These are phyloP conservation scores for Pythium dissotocum DNA, from an alignment of 352 stramenopile genomes.

Conservation along the genomic window DNA sequence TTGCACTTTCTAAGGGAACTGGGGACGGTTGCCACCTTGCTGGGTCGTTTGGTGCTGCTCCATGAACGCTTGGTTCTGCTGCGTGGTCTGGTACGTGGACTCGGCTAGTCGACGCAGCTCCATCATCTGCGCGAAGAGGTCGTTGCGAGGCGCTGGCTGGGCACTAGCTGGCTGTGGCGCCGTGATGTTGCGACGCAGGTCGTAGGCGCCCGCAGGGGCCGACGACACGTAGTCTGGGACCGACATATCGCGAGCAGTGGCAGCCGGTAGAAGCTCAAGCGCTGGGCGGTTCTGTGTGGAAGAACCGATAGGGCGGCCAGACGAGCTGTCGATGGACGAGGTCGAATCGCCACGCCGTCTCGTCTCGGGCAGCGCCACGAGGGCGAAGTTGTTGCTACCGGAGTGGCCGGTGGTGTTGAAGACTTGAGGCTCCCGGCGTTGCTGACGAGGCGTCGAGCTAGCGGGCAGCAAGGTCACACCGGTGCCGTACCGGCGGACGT, in stretches of 20 bases:
- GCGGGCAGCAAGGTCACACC: slow-evolving; percentile 12
- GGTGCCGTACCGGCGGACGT: not conserved
- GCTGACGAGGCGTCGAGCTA: not conserved
- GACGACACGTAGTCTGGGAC: slow-evolving; percentile 6
- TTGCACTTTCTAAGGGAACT: not conserved
- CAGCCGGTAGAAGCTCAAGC: not conserved
- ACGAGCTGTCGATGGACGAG: not conserved
- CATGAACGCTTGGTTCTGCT: slow-evolving; percentile 40
- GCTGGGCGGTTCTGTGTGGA: not conserved
- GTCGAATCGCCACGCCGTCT: not conserved
- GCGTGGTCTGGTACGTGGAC: slow-evolving; percentile 37
- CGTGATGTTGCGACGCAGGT: slow-evolving; percentile 11
- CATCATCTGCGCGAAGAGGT: slow-evolving; percentile 34
- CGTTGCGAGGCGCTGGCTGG: not conserved
- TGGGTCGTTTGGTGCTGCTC: slow-evolving; percentile 20
- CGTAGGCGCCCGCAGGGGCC: slow-evolving; percentile 7
- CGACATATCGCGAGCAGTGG: not conserved
- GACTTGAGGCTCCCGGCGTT: not conserved
- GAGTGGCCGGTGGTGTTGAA: not conserved
- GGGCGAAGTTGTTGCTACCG: not conserved
- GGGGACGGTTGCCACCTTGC: not conserved
- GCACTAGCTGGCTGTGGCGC: not conserved
- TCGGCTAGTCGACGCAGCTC: slow-evolving; percentile 39
- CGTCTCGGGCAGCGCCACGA: not conserved
- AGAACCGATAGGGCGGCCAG: not conserved